Base-by-base conservation (phyloP, 345 rosid species). In the Kandelia obovata region DNA sequence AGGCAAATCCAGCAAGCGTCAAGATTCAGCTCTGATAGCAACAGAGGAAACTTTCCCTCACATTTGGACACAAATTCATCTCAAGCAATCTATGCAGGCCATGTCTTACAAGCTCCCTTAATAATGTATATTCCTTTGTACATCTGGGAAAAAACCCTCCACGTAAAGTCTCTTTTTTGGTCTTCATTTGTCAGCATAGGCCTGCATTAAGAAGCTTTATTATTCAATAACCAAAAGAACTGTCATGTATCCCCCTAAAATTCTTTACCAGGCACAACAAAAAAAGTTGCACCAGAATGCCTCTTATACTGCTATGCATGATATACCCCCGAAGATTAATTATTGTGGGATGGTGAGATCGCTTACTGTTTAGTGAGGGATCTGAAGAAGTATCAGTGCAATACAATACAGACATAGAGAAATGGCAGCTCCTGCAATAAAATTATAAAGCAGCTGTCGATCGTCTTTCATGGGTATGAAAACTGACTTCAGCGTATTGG, bases 401-500 rank as follows among this genome's bases (percentile, higher is more conserved):
- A 82, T 62, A 58, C 72, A 84, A 73, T 88, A 95, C 28, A 88
- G 74, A 74, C 77, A 85, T 25, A 86, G 23, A 31, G 91, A 75
- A 15, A 95, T 80, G 26, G 85, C 84, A 34, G 78, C 80, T 60
- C 90, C 99, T 1, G 94, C 94, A 31, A 83, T 17, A 55, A 81
- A 73, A 83, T 95, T 90, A 75, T 73, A 71, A 35, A 92, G 77
- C 62, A 95, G 87, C 58, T 85, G 82, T 52, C 70, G 76, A 69
- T 87, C 83, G 70, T 95, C 96, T 76, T 86, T 95, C 58, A 88
- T 79, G 26, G 98, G 99, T 65, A 95, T 70, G 31, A 95, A 90
- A 62, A 76, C 88, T 0, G 82, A 52, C 85, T 95, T 95, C 37
- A 95, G 82, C 1, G 86, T 76, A 71, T 90, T 90, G 61, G 99